phyloP scores from a whole-genome alignment of 1,284 basidiomycete species.

The Phylloboletellus chloephorus region DNA sequence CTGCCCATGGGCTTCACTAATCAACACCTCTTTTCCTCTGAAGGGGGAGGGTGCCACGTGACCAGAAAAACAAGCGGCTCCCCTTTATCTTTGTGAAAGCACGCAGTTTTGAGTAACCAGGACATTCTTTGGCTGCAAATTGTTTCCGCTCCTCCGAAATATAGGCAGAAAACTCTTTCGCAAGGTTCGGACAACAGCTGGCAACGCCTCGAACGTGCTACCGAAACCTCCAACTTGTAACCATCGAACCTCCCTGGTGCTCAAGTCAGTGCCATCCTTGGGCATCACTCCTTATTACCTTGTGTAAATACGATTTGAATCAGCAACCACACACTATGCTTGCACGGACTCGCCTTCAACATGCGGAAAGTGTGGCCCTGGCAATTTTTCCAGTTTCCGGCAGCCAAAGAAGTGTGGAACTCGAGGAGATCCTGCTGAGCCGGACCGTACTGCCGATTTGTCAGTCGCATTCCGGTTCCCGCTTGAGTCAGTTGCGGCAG shows the following conservation, averaged over 20 bases:
- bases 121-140: slow-evolving; percentile 66
- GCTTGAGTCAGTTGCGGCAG: not conserved
- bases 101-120: slow-evolving; percentile 30
- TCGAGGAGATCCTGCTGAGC: too few relatives aligned
- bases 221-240: slow-evolving; percentile 52
- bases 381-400: too few relatives aligned
- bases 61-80: not conserved
- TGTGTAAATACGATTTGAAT: too few relatives aligned
- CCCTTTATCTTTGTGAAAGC: too few relatives aligned
- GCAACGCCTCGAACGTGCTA: slow-evolving; percentile 62
- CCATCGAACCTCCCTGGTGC: slow-evolving; percentile 37
- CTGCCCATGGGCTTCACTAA: slow-evolving; percentile 18
- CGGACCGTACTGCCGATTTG: too few relatives aligned
- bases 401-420: too few relatives aligned
- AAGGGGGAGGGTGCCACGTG: too few relatives aligned
- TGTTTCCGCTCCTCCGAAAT: not conserved
- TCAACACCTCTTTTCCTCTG: too few relatives aligned
- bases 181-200: slow-evolving; percentile 56
- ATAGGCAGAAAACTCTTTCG: slow-evolving; percentile 3
- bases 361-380: too few relatives aligned
- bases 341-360: too few relatives aligned
- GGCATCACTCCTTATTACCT: too few relatives aligned
- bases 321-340: too few relatives aligned
- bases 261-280: not conserved
- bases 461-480: slow-evolving; percentile 8